phyloP scores from a whole-genome alignment of 2,329 filamentous ascomycete genomes.

The Boeremia lycopersici region DNA sequence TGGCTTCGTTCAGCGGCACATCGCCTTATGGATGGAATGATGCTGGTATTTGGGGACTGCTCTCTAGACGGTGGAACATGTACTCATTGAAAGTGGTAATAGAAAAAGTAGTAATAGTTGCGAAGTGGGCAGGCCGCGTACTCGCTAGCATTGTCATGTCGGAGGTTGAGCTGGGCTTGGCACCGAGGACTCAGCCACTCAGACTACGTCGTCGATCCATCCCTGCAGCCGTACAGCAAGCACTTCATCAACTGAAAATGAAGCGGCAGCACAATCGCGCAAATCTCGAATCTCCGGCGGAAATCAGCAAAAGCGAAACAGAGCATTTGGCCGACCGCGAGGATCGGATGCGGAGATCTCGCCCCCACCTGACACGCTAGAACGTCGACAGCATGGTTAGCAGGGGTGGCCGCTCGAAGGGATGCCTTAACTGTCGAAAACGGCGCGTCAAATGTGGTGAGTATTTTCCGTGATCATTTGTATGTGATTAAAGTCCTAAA shows the following conservation, averaged over 20 bases:
- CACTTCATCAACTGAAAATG: slow-evolving; percentile 1
- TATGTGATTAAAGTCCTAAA: background rate
- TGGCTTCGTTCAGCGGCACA: background rate
- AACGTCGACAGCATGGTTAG: slow-evolving; percentile 31
- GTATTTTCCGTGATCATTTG: background rate
- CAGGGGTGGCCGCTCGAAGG: slow-evolving; percentile 37
- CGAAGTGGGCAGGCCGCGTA: background rate
- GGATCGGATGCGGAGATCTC: background rate
- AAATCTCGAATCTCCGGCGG: background rate
- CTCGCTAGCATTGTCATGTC: background rate
- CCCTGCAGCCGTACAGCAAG: background rate
- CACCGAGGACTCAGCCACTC: slow-evolving; percentile 4
- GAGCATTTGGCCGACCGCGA: background rate
- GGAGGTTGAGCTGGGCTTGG: slow-evolving; percentile 1
- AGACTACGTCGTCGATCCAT: slow-evolving; percentile 7
- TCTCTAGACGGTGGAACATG: background rate
- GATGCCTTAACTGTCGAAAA: slow-evolving; percentile 34
- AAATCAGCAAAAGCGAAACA: background rate
- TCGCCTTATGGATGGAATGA: background rate
- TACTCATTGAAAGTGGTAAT: background rate
- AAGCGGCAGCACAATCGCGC: background rate
- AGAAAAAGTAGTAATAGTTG: background rate
- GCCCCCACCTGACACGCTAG: background rate
- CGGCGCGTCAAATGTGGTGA: slow-evolving; percentile 38
- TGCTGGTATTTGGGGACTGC: background rate